These are phyloP conservation scores for Leptoxyphium fumago DNA, from an alignment of 2,329 filamentous ascomycete species.

Conservation along the genomic window DNA sequence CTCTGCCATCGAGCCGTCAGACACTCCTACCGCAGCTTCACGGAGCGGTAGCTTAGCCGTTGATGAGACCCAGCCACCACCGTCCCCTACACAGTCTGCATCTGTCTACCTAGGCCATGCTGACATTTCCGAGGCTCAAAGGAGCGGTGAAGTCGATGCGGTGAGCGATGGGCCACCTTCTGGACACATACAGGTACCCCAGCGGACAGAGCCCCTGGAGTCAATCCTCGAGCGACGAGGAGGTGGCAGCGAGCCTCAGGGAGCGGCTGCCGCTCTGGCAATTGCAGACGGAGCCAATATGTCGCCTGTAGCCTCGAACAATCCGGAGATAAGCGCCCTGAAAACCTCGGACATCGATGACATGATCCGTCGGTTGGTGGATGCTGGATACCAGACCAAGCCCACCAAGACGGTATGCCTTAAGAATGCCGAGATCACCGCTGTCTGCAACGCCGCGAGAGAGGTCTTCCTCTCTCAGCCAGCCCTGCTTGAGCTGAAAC, in stretches of 20 bases:
- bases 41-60: slow-evolving; percentile 14
- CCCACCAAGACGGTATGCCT: slow-evolving; percentile 94
- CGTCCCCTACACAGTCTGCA: slow-evolving; percentile 72
- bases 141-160: slow-evolving; percentile 80
- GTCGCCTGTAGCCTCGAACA: slow-evolving; percentile 19
- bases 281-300: slow-evolving; percentile 10
- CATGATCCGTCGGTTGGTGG: slow-evolving; percentile 86
- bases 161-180: slow-evolving; percentile 82
- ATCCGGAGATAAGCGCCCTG: slow-evolving; percentile 75
- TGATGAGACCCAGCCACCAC: slow-evolving; percentile 41
- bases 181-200: slow-evolving; percentile 36
- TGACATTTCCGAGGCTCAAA: slow-evolving; percentile 66
- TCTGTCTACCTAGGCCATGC: slow-evolving; percentile 60
- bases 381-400: slow-evolving; percentile 91
- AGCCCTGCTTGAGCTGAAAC: slow-evolving; percentile 77
- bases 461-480: slow-evolving; percentile 87
- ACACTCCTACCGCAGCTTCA: slow-evolving; percentile 18
- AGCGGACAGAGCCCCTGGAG: slow-evolving; percentile 59
- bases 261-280: slow-evolving; percentile 18
- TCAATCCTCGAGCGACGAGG: slow-evolving; percentile 80
- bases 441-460: slow-evolving; percentile 77
- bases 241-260: slow-evolving; percentile 4
- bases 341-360: slow-evolving; percentile 92
- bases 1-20: slow-evolving; percentile 4
- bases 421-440: slow-evolving; percentile 93